These are phyloP conservation scores for Hagleromyces aurorensis DNA, from an alignment of 805 yeast genomes.

Conservation along the genomic window DNA sequence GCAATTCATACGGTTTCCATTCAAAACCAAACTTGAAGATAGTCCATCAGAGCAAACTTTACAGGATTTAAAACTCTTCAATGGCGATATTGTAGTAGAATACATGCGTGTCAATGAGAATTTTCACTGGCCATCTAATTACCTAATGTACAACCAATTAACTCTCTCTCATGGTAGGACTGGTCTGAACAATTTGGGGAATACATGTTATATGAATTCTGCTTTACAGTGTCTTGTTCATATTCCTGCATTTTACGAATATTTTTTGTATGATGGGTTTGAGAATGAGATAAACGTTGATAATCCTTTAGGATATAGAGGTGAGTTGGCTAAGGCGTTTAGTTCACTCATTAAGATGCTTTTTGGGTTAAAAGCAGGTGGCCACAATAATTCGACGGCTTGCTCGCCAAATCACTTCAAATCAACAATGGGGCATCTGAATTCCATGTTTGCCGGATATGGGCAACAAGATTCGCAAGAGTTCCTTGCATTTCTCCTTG, in stretches of 20 bases:
- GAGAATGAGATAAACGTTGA: conserved; percentile 58
- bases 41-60: conserved; percentile 12
- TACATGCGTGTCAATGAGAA: conserved; percentile 20
- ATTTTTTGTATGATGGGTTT: conserved; percentile 57
- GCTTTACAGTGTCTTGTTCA: conserved; percentile 87
- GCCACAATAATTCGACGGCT: conserved; percentile 13
- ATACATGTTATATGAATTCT: conserved; percentile 91
- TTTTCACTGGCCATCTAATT: conserved; percentile 34
- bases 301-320: conserved; percentile 83
- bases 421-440: conserved; percentile 66
- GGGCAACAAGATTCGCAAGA: conserved; percentile 96
- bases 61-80: conserved; percentile 15
- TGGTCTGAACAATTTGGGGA: conserved; percentile 72
- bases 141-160: conserved; percentile 26
- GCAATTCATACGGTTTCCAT: conserved; percentile 22
- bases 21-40: conserved; percentile 20
- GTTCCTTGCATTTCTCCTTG: conserved; percentile 78
- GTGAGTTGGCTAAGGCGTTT: conserved; percentile 73
- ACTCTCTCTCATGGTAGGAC: conserved; percentile 39
- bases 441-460: conserved; percentile 77
- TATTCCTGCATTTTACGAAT: conserved; percentile 71
- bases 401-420: conserved; percentile 73
- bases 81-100: conserved; percentile 31
- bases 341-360: conserved; percentile 57
- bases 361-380: conserved; percentile 34